Evolutionary conservation across 2,329 filamentous ascomycete genomes (phyloP).

Genomic region (Chaetothyriales sp.): DNA sequence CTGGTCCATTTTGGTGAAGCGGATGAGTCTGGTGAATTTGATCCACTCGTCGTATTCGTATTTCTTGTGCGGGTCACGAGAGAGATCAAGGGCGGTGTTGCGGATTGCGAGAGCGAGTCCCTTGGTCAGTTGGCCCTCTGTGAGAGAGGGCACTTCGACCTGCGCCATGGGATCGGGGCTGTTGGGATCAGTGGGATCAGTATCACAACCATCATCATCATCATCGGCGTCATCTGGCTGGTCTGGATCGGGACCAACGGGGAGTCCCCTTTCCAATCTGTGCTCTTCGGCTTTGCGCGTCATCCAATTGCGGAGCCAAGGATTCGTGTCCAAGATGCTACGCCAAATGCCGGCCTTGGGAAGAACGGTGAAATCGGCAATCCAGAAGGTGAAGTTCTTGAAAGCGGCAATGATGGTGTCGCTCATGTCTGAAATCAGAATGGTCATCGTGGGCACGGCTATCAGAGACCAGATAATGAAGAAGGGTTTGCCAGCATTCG

Average conservation of each 20-base stretch:
- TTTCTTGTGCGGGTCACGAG: slow-evolving; percentile 40
- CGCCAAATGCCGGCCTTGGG: slow-evolving; percentile 45
- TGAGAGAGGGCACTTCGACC: slow-evolving; percentile 31
- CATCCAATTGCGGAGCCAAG: slow-evolving; percentile 26
- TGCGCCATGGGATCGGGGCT: slow-evolving; percentile 23
- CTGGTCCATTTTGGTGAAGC: slow-evolving; percentile 33
- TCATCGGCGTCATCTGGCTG: slow-evolving; percentile 1
- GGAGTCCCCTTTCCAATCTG: slow-evolving; percentile 35
- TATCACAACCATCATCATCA: no score
- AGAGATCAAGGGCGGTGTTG: slow-evolving; percentile 48
- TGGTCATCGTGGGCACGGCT: slow-evolving; percentile 74
- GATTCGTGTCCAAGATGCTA: slow-evolving; percentile 33
- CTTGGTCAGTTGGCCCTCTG: slow-evolving; percentile 44
- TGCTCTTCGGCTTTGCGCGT: slow-evolving; percentile 28
- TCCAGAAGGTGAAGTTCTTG: slow-evolving; percentile 43
- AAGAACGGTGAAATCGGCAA: slow-evolving; percentile 52
- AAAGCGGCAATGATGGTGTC: slow-evolving; percentile 61
- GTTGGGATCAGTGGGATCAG: slow-evolving; percentile 1
- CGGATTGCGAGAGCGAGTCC: slow-evolving; percentile 56
- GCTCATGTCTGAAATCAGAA: slow-evolving; percentile 68
- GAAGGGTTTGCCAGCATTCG: slow-evolving; percentile 64
- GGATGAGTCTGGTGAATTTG: slow-evolving; percentile 62
- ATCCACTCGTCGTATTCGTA: slow-evolving; percentile 81
- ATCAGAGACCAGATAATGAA: slow-evolving; percentile 89
- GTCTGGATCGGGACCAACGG: slow-evolving; percentile 18